Conservation (phyloP, 108 stramenopile species). For the Nitzschia sp. region DNA sequence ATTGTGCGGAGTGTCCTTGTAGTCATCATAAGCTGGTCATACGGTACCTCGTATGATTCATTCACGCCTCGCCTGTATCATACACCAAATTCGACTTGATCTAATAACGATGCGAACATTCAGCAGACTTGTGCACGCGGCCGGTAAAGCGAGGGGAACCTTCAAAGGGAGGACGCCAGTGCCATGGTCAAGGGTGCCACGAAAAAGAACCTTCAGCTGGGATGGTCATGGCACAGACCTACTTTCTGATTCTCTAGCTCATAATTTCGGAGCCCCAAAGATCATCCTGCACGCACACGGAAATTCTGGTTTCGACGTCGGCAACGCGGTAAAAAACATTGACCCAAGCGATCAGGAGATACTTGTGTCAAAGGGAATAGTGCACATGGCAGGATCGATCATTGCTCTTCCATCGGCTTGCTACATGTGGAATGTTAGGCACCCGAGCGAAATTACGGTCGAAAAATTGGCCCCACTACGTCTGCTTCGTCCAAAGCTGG, state of each 20-base stretch:
- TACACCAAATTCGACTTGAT: too few relatives aligned
- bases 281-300: conserved; percentile 43
- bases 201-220: conserved; percentile 38
- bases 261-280: conserved; percentile 32
- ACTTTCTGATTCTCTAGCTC: conserved; percentile 52
- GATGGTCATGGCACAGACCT: conserved; percentile 63
- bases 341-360: conserved; percentile 49
- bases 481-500: conserved; percentile 51
- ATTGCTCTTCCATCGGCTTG: conserved; percentile 66
- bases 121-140: too few relatives aligned
- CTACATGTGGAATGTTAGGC: conserved; percentile 63
- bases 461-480: conserved; percentile 59
- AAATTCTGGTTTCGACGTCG: conserved; percentile 72
- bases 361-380: conserved; percentile 49
- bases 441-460: conserved; percentile 52
- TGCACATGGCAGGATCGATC: conserved; percentile 72
- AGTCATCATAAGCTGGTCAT: too few relatives aligned
- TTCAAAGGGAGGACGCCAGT: too few relatives aligned
- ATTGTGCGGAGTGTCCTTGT: too few relatives aligned
- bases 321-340: conserved; percentile 48
- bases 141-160: too few relatives aligned
- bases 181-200: too few relatives aligned
- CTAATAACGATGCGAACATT: too few relatives aligned
- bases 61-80: too few relatives aligned
- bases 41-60: too few relatives aligned